Evolutionary conservation across 2,329 filamentous ascomycete species (phyloP).

Genomic region (Fusarium continuum): DNA sequence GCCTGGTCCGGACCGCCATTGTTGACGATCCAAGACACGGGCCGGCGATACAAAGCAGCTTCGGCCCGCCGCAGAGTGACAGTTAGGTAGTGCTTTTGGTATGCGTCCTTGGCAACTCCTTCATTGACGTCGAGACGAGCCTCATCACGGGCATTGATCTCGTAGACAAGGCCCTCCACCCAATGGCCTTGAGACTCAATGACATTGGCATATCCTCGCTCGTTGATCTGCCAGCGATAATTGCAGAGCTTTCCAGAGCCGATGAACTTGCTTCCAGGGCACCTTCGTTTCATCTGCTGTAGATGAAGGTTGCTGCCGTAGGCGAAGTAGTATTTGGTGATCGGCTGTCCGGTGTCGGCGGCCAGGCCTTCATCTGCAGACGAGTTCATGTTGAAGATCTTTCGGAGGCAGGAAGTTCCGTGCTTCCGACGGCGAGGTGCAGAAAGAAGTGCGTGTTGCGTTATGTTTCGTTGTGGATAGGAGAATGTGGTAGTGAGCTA

Average conservation of each 20-base stretch:
- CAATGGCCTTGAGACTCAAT: constrained; percentile 46
- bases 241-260: constrained; percentile 51
- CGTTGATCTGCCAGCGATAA: constrained; percentile 58
- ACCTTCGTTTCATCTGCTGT: constrained; percentile 56
- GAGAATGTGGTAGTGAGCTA: constrained; percentile 33
- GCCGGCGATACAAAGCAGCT: constrained; percentile 48
- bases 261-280: constrained; percentile 53
- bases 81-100: constrained; percentile 49
- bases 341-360: constrained; percentile 33
- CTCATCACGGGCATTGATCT: constrained; percentile 51
- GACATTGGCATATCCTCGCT: constrained; percentile 58
- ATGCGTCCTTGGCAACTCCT: constrained; percentile 52
- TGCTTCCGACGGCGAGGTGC: constrained; percentile 33
- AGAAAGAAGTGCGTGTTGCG: constrained; percentile 6
- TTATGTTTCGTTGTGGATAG: constrained; percentile 14
- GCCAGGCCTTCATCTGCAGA: constrained; percentile 26
- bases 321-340: constrained; percentile 55
- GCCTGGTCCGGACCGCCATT: constrained; percentile 47
- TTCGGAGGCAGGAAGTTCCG: constrained; percentile 38
- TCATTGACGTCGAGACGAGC: constrained; percentile 52
- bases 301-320: constrained; percentile 58
- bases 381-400: constrained; percentile 38
- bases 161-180: constrained; percentile 55
- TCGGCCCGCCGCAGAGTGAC: constrained; percentile 48
- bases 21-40: constrained; percentile 51